Evolutionary conservation across 352 stramenopile species (phyloP), one percentile per base, ranked within the genome.

Genomic region (Pythium utonaiense): DNA sequence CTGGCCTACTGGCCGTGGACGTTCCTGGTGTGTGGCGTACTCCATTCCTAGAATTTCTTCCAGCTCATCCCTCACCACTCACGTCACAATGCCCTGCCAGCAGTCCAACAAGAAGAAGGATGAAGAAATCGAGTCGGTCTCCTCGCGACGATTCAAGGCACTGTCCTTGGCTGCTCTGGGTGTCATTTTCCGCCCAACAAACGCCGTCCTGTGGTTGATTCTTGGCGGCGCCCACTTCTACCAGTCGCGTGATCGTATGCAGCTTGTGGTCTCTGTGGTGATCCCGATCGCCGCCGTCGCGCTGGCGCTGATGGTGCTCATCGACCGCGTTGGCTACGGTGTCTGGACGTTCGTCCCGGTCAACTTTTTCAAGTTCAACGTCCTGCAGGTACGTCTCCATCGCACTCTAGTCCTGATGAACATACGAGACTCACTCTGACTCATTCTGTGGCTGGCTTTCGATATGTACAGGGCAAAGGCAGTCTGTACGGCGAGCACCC

Each of bases 321-420:
- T 96, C 30, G 87, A 96, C 59, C 75, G 77, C 31, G 48, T 78
- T 36, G 79, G 79, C 28, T 96, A 96, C 53, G 82, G 86, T 24
- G 76, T 78, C 38, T 93, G 80, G 82, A 95, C 87, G 10, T 90
- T 91, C 52, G 87, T 96, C 31, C 85, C 84, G 8, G 71, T 78
- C 33, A 96, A 96, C 63, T 96, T 96, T 38, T 65, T 94, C 57
- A 88, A 84, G 66, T 93, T 95, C 64, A 96, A 96, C 60, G 59
- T 95, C 1, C 60, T 96, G 14, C 79, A 94, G 67, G 84, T 91
- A 67, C 25, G 30, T 31, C 21, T n/a, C n/a, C n/a, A n/a, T n/a
- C n/a, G n/a, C n/a, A n/a, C n/a, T n/a, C n/a, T n/a, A n/a, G n/a
- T n/a, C n/a, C n/a, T n/a, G n/a, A n/a, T n/a, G n/a, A n/a, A 21